A percentile compares a stretch with the other conserved stretches of the same genome.
These are phyloP conservation scores for Corinectria fuckeliana DNA, from an alignment of 2,329 filamentous ascomycete species.

Conservation along the genomic window DNA sequence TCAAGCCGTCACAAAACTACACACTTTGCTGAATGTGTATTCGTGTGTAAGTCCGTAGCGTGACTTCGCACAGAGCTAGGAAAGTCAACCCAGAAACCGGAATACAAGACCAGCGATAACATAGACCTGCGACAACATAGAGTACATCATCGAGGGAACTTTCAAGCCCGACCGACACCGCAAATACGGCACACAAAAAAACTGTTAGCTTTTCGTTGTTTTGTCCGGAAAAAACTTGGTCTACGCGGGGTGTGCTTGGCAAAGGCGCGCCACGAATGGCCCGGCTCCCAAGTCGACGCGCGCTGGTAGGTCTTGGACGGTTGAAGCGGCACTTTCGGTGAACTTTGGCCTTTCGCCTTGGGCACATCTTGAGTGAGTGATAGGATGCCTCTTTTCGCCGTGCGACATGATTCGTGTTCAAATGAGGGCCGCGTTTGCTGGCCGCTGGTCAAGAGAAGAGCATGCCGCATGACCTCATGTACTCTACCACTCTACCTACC, in stretches of 20 bases:
- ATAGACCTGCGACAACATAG: too few relatives aligned
- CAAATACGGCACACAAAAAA: background rate
- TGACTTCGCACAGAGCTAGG: background rate
- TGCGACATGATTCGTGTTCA: constrained; percentile 34
- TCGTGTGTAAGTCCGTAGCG: background rate
- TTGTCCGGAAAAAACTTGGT: background rate
- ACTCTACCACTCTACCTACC: too few relatives aligned
- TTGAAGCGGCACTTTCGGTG: background rate
- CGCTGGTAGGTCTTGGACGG: background rate
- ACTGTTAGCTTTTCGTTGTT: background rate
- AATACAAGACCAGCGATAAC: too few relatives aligned
- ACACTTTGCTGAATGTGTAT: background rate
- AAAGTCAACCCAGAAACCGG: background rate
- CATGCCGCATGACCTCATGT: constrained; percentile 40
- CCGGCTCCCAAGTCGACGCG: constrained; percentile 3
- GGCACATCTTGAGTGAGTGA: background rate
- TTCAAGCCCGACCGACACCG: background rate
- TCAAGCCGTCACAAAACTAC: background rate
- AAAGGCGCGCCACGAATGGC: constrained; percentile 7
- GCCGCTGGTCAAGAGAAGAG: constrained; percentile 23
- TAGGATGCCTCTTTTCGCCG: constrained; percentile 8
- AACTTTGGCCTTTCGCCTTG: background rate
- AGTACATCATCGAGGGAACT: background rate
- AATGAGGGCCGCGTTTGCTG: constrained; percentile 14
- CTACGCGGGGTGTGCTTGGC: constrained; percentile 13